Conservation (phyloP, 2,329 filamentous ascomycete species). For the Alternaria infectoria region DNA sequence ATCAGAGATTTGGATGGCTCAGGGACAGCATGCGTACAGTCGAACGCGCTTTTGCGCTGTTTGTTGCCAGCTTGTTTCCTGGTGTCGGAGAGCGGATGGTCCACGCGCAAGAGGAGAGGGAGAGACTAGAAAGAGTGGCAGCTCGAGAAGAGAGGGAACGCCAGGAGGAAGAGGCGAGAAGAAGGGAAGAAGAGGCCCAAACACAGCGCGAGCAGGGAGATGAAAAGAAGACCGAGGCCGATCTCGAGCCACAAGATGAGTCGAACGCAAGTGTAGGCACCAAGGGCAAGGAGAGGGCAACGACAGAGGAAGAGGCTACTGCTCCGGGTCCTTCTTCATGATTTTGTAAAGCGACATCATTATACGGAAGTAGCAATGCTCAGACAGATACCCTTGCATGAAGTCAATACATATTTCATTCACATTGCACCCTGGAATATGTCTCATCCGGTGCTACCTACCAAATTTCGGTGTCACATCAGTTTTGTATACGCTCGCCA, state of each 20-base stretch:
- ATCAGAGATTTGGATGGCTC: constrained; percentile 37
- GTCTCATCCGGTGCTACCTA: not conserved
- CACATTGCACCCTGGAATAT: not conserved
- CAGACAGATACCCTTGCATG: not conserved
- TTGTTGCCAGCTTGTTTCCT: constrained; percentile 67
- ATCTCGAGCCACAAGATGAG: not conserved
- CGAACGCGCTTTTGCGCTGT: constrained; percentile 66
- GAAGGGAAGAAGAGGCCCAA: constrained; percentile 14
- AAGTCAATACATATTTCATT: not conserved
- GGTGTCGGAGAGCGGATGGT: constrained; percentile 68
- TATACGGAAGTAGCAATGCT: not conserved
- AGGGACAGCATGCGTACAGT: constrained; percentile 51
- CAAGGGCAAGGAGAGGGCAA: constrained; percentile 29
- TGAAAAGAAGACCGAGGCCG: constrained; percentile 21
- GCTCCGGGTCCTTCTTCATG: not conserved
- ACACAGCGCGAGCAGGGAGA: constrained; percentile 9
- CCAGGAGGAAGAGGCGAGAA: constrained; percentile 21
- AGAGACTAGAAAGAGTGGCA: constrained; percentile 38
- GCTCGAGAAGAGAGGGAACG: constrained; percentile 29
- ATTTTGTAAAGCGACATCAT: not conserved
- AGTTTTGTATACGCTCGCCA: not conserved
- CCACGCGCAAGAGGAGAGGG: constrained; percentile 59
- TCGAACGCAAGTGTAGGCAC: constrained; percentile 1
- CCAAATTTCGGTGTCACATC: not conserved
- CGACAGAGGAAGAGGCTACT: not conserved